Base-by-base conservation (phyloP, 176 grass and related monocot genomes). In the Lolium perenne region DNA sequence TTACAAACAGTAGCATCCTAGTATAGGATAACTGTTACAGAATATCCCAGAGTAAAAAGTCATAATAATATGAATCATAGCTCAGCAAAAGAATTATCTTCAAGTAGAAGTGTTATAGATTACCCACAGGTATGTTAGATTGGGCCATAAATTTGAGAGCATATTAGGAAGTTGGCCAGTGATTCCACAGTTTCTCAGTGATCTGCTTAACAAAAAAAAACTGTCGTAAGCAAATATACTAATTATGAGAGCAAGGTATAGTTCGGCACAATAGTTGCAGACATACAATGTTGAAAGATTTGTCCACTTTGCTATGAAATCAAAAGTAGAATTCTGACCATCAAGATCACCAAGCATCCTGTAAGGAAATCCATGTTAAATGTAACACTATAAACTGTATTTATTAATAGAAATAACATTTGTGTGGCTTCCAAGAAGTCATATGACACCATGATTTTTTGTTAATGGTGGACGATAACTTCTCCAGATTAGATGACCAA, bases 301-400 rank as follows among this genome's bases (percentile, higher is more conserved):
- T 90, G 63, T 13, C 74, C 11, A n/a, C 12, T 71, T 64, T 85
- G 47, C 67, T 55, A 88, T 71, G 74, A 93, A 88, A 70, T 48
- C 38, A n/a, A 90, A 16, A 57, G 65, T 76, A 56, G 73, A 80
- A 48, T 75, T 18, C 1, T 1, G 51, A 45, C 67, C 70, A 59
- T 41, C 35, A 90, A 93, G 86, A 70, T 93, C 82, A 60, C 92
- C 92, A 63, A 93, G 82, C 76, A 81, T 90, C 82, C 92, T 93
- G 79, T 1, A 71, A 82, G 0, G 7, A 82, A 82, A 74, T 74
- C 0, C 22, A 0, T 11, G 43, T 35, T 29, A 29, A 29, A 29
- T 29, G 29, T 29, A 29, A 29, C 29, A 29, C 29, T 29, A 29
- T 29, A 29, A 29, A 29, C 29, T 29, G 29, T 29, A 29, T 29